Evolutionary conservation across 2,329 filamentous ascomycete species (phyloP).

Genomic region (Diaporthe destruens): DNA sequence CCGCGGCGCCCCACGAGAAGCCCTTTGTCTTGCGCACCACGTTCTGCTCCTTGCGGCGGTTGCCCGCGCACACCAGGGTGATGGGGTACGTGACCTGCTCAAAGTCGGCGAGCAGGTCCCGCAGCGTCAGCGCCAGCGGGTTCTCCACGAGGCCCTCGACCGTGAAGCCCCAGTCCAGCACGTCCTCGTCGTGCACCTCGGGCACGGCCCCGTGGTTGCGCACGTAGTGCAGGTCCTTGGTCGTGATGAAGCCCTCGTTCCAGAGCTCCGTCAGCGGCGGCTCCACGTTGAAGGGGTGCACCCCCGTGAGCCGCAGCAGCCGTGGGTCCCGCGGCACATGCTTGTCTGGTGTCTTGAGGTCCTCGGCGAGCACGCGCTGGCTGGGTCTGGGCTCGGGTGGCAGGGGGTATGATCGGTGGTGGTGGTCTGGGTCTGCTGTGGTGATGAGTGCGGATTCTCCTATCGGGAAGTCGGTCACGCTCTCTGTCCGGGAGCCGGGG

Average conservation of each 20-base stretch:
- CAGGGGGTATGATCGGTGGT: slow-evolving; percentile 66
- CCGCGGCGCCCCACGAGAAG: slow-evolving; percentile 93
- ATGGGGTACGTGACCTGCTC: slow-evolving; percentile 88
- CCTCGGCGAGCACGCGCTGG: slow-evolving; percentile 76
- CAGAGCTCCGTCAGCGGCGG: slow-evolving; percentile 83
- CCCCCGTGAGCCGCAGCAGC: slow-evolving; percentile 86
- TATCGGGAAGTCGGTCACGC: slow-evolving; percentile 44
- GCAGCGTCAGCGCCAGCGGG: slow-evolving; percentile 78
- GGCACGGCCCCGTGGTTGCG: slow-evolving; percentile 91
- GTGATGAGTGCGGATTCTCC: slow-evolving; percentile 41
- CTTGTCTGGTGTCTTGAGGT: slow-evolving; percentile 84
- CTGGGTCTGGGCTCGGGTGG: slow-evolving; percentile 70
- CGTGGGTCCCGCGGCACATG: slow-evolving; percentile 85
- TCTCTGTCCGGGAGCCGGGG: slow-evolving; percentile 53
- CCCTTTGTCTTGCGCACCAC: slow-evolving; percentile 90
- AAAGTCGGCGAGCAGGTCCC: slow-evolving; percentile 79
- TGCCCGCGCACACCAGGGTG: slow-evolving; percentile 92
- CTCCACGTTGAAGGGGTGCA: slow-evolving; percentile 93
- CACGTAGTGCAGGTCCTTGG: slow-evolving; percentile 90
- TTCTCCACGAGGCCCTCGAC: slow-evolving; percentile 87
- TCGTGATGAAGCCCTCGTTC: slow-evolving; percentile 86
- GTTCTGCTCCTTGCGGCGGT: slow-evolving; percentile 93
- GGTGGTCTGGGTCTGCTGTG: not conserved
- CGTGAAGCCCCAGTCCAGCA: slow-evolving; percentile 84
- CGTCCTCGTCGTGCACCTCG: slow-evolving; percentile 76